These are phyloP conservation scores for Arabidopsis lyrata DNA, from an alignment of 441 rosid genomes.

Conservation along the genomic window DNA sequence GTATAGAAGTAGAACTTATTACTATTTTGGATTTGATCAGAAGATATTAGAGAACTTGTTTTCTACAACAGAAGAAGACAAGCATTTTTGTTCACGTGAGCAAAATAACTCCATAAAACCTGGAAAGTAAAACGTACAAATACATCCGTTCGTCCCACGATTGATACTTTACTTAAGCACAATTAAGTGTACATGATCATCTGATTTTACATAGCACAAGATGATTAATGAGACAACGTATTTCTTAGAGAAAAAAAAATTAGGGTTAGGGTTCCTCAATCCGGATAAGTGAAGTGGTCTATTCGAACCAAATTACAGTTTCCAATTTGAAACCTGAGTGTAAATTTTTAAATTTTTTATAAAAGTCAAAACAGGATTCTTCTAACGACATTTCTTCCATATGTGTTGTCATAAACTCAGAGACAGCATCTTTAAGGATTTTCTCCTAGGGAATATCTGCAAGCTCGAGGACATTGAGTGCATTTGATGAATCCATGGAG, in stretches of 20 bases:
- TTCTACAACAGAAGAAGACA: conserved; percentile 36
- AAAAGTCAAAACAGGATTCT: no score
- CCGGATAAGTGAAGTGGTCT: neutral
- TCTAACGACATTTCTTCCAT: neutral
- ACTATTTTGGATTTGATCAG: conserved; percentile 24
- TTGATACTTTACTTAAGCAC: neutral
- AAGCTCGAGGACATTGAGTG: neutral
- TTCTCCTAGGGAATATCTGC: neutral
- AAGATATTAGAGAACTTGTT: neutral
- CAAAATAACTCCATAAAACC: conserved; percentile 38
- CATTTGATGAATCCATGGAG: neutral
- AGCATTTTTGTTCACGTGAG: conserved; percentile 39
- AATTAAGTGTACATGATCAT: neutral
- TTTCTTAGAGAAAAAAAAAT: neutral
- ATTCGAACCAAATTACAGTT: no score
- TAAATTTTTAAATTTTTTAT: no score
- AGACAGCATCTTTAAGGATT: neutral
- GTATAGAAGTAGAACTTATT: neutral
- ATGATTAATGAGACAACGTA: neutral
- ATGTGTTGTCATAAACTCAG: neutral
- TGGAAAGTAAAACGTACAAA: conserved; percentile 39
- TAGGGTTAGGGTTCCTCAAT: neutral
- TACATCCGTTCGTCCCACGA: conserved; percentile 7
- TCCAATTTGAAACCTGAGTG: no score
- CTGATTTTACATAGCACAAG: neutral